phyloP scores from a whole-genome alignment of 306 rosid genomes.

The Rosa multiflora region DNA sequence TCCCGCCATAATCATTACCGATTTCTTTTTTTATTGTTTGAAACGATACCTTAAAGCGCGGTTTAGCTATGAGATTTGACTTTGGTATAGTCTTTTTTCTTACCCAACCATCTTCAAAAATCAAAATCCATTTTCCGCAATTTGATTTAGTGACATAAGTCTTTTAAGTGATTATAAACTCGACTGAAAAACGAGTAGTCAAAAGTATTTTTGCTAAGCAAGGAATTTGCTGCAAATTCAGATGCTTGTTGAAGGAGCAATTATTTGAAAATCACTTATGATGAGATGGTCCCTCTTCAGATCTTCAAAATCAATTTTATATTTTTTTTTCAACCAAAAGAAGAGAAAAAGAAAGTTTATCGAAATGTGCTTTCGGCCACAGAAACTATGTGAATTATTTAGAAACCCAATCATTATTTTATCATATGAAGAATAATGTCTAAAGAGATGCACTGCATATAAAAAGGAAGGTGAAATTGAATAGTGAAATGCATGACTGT shows the following conservation, averaged over 20 bases:
- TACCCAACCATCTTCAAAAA: no score
- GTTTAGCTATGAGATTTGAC: neutral
- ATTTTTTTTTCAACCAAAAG: neutral
- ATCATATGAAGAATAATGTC: neutral
- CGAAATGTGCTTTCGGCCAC: neutral
- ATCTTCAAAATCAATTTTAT: neutral
- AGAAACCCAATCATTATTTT: neutral
- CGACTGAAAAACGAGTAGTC: neutral
- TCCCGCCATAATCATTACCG: slow-evolving; percentile 36
- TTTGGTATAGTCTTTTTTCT: neutral
- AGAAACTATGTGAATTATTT: neutral
- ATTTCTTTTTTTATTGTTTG: slow-evolving; percentile 10
- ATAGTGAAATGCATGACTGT: neutral
- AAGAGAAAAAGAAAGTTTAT: no score
- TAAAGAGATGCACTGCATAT: neutral
- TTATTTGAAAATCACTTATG: neutral
- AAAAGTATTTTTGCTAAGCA: neutral
- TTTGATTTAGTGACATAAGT: no score
- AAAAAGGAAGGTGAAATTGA: neutral
- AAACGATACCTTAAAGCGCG: neutral
- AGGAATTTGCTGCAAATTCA: neutral
- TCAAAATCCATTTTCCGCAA: no score
- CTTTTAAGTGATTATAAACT: no score
- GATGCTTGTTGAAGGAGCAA: neutral
- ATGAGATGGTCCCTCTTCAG: neutral